phyloP scores from a whole-genome alignment of 106 monocot genomes.

The Apostasia ramifera region DNA sequence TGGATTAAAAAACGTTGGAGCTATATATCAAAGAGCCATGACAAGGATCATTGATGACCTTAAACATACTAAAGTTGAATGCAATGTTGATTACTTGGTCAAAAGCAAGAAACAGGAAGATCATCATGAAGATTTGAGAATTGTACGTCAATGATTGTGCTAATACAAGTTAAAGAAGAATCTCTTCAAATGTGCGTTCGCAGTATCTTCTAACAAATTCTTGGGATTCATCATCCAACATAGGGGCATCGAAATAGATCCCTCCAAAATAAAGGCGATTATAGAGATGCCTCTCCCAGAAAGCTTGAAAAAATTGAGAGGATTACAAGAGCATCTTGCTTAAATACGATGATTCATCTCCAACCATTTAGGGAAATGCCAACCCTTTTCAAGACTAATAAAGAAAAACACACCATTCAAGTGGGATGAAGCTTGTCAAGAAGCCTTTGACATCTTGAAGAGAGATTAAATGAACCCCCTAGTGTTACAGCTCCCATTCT shows the following conservation, averaged over 20 bases:
- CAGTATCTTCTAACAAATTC: not conserved
- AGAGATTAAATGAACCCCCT: not conserved
- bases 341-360: slow-evolving; percentile 1
- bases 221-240: not conserved
- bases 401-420: not conserved
- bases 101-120: not conserved
- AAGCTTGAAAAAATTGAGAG: not conserved
- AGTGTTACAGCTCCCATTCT: not conserved
- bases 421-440: slow-evolving; percentile 5
- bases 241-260: slow-evolving; percentile 7
- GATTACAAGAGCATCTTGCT: not conserved
- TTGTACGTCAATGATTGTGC: not conserved
- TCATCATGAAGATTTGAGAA: not conserved
- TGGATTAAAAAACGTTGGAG: not conserved
- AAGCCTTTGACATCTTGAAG: not conserved
- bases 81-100: slow-evolving; percentile 8
- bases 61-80: not conserved
- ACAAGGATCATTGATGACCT: slow-evolving; percentile 5
- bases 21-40: slow-evolving; percentile 5
- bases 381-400: not conserved
- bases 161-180: slow-evolving; percentile 2
- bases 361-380: not conserved
- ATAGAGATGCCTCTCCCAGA: not conserved
- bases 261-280: not conserved
- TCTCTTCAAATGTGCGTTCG: slow-evolving; percentile 7